Evolutionary conservation across 306 rosid genomes (phyloP), one percentile per base, ranked within the genome.

Genomic region (Cicer cuneatum): DNA sequence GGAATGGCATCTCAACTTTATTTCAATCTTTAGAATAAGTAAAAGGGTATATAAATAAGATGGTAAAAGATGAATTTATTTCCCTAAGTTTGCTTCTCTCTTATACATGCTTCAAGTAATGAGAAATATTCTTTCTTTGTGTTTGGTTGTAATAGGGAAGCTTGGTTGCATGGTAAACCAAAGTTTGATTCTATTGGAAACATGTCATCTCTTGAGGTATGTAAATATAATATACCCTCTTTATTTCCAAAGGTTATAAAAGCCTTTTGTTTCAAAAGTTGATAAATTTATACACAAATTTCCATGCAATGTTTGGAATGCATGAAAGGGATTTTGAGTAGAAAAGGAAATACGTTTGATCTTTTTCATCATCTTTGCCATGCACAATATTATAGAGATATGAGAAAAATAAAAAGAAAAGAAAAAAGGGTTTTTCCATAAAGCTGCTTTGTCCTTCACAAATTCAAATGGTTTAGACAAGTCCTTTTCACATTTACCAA

Each of bases 111-210:
- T 83, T 85, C 83, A 68, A 75, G 69, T 87, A 83, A 88, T 82
- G 67, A 80, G 74, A 80, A 84, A 67, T 83, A 74, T 82, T 82
- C 87, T 67, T 59, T 58, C 78, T 7, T 59, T 63, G 64, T 89
- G 84, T 77, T 83, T 84, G 78, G 72, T 84, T 85, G 74, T 84
- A 80, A 88, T 89, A 93, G 96, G 83, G 98, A 91, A 89, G 91
- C 90, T 84, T 91, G 93, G 91, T 87, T 93, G 88, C 89, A 91
- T 83, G 88, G 93, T 43, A 88, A 81, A 73, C 81, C 89, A 86
- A 89, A 88, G 84, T 84, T 37, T 37, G 83, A 87, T 82, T 90
- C 89, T 81, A 71, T 79, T 48, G 85, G 88, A 77, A 86, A 85
- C 67, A 66, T 83, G 72, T 72, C 83, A 46, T 88, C 91, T 56